Conservation (phyloP, 2,329 filamentous ascomycete genomes). For the Cordyceps militaris region DNA sequence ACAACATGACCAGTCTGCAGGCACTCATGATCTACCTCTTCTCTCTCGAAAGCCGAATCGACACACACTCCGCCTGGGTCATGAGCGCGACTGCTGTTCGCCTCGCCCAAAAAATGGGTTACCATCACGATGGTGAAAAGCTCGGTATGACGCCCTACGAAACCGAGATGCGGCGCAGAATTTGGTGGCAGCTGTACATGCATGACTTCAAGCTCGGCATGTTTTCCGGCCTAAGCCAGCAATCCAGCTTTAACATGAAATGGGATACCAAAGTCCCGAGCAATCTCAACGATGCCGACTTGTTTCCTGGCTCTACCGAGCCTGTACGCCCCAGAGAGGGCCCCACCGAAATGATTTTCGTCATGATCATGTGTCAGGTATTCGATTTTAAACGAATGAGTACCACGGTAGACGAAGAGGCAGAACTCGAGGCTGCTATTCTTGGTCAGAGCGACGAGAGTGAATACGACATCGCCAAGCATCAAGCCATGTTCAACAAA, state of each 20-base stretch:
- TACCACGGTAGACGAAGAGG: conserved; percentile 30
- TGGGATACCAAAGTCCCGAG: conserved; percentile 51
- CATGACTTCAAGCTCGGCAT: conserved; percentile 51
- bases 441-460: conserved; percentile 34
- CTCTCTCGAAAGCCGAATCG: conserved; percentile 50
- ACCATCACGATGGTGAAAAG: conserved; percentile 54
- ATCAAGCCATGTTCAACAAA: conserved; percentile 30
- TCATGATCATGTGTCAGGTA: conserved; percentile 43
- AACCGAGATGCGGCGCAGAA: conserved; percentile 57
- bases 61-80: conserved; percentile 53
- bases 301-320: conserved; percentile 46
- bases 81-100: conserved; percentile 54
- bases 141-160: conserved; percentile 55
- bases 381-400: conserved; percentile 34
- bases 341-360: conserved; percentile 55
- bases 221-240: conserved; percentile 49
- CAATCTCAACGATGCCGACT: conserved; percentile 53
- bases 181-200: conserved; percentile 60
- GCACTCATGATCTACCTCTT: conserved; percentile 52
- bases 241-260: conserved; percentile 35
- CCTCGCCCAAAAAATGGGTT: conserved; percentile 60
- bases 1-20: conserved; percentile 52
- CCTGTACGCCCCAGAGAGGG: conserved; percentile 46
- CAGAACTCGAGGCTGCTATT: conserved; percentile 43
- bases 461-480: conserved; percentile 22